These are phyloP conservation scores for Fusarium irregulare DNA, from an alignment of 2,329 filamentous ascomycete species.

Conservation along the genomic window DNA sequence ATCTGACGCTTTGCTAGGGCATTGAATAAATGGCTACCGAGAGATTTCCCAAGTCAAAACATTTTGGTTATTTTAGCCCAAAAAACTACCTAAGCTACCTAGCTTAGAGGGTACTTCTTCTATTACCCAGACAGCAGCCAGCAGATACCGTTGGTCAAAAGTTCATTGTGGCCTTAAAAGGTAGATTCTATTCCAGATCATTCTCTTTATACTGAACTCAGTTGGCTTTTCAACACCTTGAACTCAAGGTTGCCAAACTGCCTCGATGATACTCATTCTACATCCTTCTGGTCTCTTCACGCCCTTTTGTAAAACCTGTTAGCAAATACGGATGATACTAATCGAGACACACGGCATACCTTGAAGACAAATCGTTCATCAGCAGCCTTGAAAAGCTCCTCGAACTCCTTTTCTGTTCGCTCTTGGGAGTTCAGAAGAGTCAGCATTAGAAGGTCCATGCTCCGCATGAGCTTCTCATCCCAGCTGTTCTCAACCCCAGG, in stretches of 20 bases:
- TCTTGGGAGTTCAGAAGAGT: constrained; percentile 64
- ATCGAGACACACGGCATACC: constrained; percentile 37
- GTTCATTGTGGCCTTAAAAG: background rate
- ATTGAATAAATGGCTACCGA: background rate
- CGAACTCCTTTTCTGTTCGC: constrained; percentile 59
- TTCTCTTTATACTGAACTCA: background rate
- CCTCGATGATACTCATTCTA: constrained; percentile 62
- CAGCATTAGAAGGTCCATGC: constrained; percentile 66
- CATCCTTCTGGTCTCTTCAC: constrained; percentile 55
- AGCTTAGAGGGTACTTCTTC: background rate
- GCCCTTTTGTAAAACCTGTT: constrained; percentile 46
- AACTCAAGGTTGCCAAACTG: constrained; percentile 56
- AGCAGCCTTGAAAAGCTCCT: constrained; percentile 56
- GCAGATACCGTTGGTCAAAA: background rate
- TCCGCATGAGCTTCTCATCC: constrained; percentile 60
- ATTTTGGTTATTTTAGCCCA: background rate
- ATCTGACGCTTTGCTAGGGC: background rate
- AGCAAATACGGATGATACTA: constrained; percentile 14
- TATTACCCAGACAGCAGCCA: background rate
- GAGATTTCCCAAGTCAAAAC: background rate
- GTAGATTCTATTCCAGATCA: background rate
- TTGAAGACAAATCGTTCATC: constrained; percentile 58
- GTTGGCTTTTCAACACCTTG: background rate
- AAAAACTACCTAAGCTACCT: background rate
- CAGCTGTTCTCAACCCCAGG: constrained; percentile 54